Evolutionary conservation across 2,329 filamentous ascomycete genomes (phyloP).

Genomic region (Aspergillus neoniger): DNA sequence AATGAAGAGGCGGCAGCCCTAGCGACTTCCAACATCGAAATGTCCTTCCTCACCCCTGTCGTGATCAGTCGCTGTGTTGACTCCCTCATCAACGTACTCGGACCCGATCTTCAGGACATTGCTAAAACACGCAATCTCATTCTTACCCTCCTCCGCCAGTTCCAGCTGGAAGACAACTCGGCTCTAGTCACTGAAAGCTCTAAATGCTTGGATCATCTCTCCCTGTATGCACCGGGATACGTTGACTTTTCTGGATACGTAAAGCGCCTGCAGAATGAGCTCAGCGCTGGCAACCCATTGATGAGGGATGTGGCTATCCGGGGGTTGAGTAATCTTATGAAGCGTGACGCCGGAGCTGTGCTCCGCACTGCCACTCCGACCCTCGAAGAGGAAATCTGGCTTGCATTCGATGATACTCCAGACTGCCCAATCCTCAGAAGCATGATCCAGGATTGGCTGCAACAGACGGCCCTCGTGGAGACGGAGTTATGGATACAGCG

Average conservation of each 20-base stretch:
- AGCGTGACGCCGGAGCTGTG: constrained; percentile 81
- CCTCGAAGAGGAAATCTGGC: constrained; percentile 89
- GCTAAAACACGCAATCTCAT: constrained; percentile 91
- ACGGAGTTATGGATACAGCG: constrained; percentile 84
- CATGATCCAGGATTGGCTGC: constrained; percentile 89
- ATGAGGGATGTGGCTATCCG: constrained; percentile 81
- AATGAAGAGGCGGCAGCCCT: constrained; percentile 78
- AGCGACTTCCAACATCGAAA: constrained; percentile 85
- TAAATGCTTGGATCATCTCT: constrained; percentile 84
- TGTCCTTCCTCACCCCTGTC: constrained; percentile 78
- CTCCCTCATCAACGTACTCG: constrained; percentile 94
- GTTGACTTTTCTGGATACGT: constrained; percentile 86
- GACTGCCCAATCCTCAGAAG: constrained; percentile 78
- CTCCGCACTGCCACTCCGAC: constrained; percentile 72
- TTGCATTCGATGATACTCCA: constrained; percentile 76
- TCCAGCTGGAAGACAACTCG: constrained; percentile 72
- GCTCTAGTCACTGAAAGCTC: constrained; percentile 75
- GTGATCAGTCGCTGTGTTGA: constrained; percentile 87
- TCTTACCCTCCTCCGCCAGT: constrained; percentile 79
- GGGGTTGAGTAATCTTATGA: constrained; percentile 93
- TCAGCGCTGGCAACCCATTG: constrained; percentile 68
- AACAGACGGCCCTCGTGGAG: constrained; percentile 79
- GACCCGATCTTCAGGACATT: constrained; percentile 90
- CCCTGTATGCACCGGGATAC: constrained; percentile 84
- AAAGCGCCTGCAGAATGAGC: constrained; percentile 73